Base-by-base conservation (phyloP, 2,329 filamentous ascomycete genomes). In the Ceratocystis cacaofunesta region DNA sequence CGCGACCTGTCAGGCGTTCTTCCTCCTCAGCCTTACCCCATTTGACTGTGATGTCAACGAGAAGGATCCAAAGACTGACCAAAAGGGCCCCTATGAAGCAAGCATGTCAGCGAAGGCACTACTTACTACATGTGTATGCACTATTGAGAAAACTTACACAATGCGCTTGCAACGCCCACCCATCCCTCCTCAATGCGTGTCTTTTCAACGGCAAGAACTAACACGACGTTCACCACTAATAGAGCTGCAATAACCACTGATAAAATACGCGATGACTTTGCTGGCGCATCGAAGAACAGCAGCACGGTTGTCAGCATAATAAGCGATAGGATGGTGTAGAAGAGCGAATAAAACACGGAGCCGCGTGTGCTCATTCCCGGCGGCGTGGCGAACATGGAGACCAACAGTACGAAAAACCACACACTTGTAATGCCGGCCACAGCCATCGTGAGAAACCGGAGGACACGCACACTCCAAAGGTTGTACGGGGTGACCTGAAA, bases 21-120 rank as follows among this genome's bases (percentile, higher is more conserved):
- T 99, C 94, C 74, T 97, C 94, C 71, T 96, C 90, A 1, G 80
- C 80, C 75, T 97, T 97, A 66, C 92, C 94, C 88, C 90, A 95
- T 71, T 88, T 82, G 7, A 99, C 94, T 3, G 89, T 85, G 61
- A 87, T 82, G 72, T 96, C 92, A 6, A 87, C 89, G 7, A 87
- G 71, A 22, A 96, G 79, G 28, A 88, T 88, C 85, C 90, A 97
- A 2, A 88, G 74, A 44, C 87, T 83, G 72, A 95, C 89, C 58
- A 94, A 69, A 2, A 90, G 79, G 19, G 90, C 89, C 92, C 89
- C 75, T 76, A 43, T 52, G 10, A 28, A 52, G 8, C 22, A 55
- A 36, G 36, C 41, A 12, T n/a, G 48, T 48, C 44, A 63, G 41
- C 12, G 8, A 52, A 19, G 36, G 36, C 10, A 41, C 36, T 41